phyloP scores from a whole-genome alignment of 2,329 filamentous ascomycete species.

The Epichloe festucae region DNA sequence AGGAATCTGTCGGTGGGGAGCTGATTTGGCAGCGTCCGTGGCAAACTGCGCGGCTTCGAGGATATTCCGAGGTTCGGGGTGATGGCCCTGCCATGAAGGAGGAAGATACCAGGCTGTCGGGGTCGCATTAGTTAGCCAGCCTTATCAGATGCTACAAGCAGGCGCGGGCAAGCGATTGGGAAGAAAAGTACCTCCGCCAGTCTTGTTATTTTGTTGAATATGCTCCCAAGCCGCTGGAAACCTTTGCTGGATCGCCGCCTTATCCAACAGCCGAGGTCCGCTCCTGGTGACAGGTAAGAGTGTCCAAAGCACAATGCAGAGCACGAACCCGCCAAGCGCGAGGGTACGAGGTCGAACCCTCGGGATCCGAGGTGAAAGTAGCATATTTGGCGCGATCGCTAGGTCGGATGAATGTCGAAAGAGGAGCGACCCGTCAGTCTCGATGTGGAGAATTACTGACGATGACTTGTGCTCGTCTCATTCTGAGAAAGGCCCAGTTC shows the following conservation, averaged over 20 bases:
- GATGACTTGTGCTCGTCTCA: background rate
- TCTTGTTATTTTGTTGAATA: constrained; percentile 8
- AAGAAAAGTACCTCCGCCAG: constrained; percentile 10
- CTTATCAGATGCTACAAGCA: background rate
- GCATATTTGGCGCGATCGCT: constrained; percentile 1
- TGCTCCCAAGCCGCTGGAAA: constrained; percentile 11
- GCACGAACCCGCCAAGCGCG: background rate
- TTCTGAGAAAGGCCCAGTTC: background rate
- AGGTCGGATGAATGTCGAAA: no score
- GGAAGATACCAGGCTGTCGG: constrained; percentile 13
- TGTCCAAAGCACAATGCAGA: constrained; percentile 4
- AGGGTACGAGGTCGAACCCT: constrained; percentile 4
- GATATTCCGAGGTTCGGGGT: constrained; percentile 9
- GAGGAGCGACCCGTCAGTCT: background rate
- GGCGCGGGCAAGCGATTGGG: background rate
- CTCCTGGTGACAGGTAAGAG: background rate
- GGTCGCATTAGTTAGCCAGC: constrained; percentile 1
- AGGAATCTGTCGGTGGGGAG: constrained; percentile 7
- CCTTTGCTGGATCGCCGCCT: constrained; percentile 3
- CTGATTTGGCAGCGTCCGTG: constrained; percentile 7
- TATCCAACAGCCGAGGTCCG: background rate
- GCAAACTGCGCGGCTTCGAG: constrained; percentile 11
- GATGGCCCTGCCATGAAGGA: constrained; percentile 8
- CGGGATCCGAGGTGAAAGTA: constrained; percentile 3
- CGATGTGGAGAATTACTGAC: background rate